Percentiles rank a stretch among this genome's conserved stretches.
Evolutionary conservation across 2,329 filamentous ascomycete species (phyloP).

Genomic region (Aspergillus terreus): DNA sequence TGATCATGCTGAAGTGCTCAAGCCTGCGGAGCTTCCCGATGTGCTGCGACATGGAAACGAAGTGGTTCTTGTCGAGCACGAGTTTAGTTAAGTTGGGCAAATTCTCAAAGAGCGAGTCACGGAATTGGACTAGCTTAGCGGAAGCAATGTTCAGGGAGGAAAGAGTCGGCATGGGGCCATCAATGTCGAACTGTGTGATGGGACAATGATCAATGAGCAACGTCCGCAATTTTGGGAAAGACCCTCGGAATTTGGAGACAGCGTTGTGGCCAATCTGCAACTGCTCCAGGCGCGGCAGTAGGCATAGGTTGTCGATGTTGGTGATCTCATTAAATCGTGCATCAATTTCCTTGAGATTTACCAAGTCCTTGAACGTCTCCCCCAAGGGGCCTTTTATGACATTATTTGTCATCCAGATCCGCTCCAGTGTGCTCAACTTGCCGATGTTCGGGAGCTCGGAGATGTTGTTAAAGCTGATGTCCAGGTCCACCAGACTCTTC

Average conservation of each 20-base stretch:
- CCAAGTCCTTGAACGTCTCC: conserved; percentile 65
- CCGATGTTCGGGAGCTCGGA: conserved; percentile 75
- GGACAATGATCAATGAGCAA: conserved; percentile 93
- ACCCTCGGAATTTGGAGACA: conserved; percentile 83
- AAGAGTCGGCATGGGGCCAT: conserved; percentile 70
- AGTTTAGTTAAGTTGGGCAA: conserved; percentile 84
- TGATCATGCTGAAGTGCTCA: conserved; percentile 89
- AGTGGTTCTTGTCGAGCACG: conserved; percentile 90
- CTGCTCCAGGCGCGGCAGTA: conserved; percentile 81
- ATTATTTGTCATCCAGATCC: conserved; percentile 95
- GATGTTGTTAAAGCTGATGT: conserved; percentile 95
- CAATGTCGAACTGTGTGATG: conserved; percentile 87
- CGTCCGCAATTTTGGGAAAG: conserved; percentile 78
- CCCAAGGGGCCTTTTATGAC: conserved; percentile 73
- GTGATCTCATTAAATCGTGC: conserved; percentile 89
- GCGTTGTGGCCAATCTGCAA: conserved; percentile 88
- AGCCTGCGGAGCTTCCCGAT: conserved; percentile 79
- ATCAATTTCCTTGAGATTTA: conserved; percentile 82
- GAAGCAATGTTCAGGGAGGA: conserved; percentile 86
- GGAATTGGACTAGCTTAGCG: conserved; percentile 82
- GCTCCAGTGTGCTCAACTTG: conserved; percentile 73
- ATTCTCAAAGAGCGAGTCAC: conserved; percentile 81
- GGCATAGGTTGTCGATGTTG: conserved; percentile 81
- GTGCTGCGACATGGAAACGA: conserved; percentile 80
- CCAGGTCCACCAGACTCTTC: conserved; percentile 80